These are phyloP conservation scores for Russula compacta DNA, from an alignment of 768 basidiomycete genomes.

Conservation along the genomic window DNA sequence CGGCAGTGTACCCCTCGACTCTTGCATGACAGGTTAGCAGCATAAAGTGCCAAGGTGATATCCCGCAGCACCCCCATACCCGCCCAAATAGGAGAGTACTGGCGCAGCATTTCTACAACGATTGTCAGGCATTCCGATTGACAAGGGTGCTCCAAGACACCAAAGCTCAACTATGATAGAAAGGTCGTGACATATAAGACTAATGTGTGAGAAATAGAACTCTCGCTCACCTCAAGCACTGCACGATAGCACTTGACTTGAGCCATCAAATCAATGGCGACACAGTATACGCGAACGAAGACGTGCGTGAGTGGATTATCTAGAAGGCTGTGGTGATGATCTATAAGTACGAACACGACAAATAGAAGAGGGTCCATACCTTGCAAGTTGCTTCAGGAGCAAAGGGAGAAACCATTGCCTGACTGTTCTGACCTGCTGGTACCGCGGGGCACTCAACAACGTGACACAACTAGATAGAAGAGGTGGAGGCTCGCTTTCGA, in stretches of 20 bases:
- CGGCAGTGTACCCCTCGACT: constrained; percentile 57
- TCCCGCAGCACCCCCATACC: constrained; percentile 56
- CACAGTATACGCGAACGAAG: constrained; percentile 47
- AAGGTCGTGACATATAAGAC: neutral
- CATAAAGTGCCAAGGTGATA: constrained; percentile 51
- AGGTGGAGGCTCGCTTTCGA: constrained; percentile 1
- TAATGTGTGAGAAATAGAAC: neutral
- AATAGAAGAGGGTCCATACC: constrained; percentile 28
- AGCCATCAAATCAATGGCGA: constrained; percentile 51
- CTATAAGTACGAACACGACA: neutral
- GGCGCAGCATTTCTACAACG: constrained; percentile 63
- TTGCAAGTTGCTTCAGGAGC: constrained; percentile 43
- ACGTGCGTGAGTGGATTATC: constrained; percentile 8
- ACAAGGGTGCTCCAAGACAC: constrained; percentile 42
- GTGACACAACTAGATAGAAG: constrained; percentile 34
- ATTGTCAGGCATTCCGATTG: constrained; percentile 46
- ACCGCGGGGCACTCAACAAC: constrained; percentile 50
- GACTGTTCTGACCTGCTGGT: constrained; percentile 64
- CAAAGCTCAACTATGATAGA: constrained; percentile 27
- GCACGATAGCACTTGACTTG: constrained; percentile 56
- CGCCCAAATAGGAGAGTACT: constrained; percentile 65
- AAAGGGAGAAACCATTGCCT: constrained; percentile 69
- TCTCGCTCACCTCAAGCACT: constrained; percentile 50
- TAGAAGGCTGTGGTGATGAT: neutral
- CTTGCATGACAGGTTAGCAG: constrained; percentile 56